phyloP scores from a whole-genome alignment of 257 asterid species.

The Dorcoceras hygrometricum region DNA sequence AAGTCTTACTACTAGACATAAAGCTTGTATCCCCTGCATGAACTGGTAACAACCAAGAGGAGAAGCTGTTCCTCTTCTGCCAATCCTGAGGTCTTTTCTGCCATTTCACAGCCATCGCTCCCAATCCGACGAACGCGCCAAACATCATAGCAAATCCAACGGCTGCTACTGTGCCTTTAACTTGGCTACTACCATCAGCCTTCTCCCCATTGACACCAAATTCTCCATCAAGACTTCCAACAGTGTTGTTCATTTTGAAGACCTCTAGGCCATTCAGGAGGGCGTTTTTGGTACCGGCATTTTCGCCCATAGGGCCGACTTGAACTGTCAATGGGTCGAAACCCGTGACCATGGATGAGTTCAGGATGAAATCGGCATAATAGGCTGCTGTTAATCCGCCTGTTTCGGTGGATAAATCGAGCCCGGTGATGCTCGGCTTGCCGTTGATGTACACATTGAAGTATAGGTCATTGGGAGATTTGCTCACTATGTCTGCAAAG shows the following conservation, averaged over 20 bases:
- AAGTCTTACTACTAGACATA: constrained; percentile 39
- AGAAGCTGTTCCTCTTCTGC: constrained; percentile 75
- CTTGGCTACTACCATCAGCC: constrained; percentile 22
- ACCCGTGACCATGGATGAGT: constrained; percentile 51
- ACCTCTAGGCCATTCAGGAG: constrained; percentile 67
- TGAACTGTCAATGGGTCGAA: constrained; percentile 45
- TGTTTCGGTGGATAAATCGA: constrained; percentile 46
- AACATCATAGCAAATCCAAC: constrained; percentile 98
- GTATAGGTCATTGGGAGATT: constrained; percentile 66
- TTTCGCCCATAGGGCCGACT: constrained; percentile 54
- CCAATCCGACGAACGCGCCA: constrained; percentile 80
- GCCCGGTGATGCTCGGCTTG: constrained; percentile 46
- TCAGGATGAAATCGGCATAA: constrained; percentile 52
- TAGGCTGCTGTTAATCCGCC: constrained; percentile 50
- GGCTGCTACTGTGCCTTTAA: constrained; percentile 64
- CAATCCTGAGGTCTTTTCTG: constrained; percentile 87
- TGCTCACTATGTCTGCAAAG: constrained; percentile 85
- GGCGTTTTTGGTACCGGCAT: constrained; percentile 50
- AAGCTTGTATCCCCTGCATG: constrained; percentile 55
- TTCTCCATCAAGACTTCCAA: constrained; percentile 64
- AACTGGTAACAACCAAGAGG: constrained; percentile 85
- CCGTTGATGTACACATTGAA: constrained; percentile 82
- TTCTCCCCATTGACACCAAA: constrained; percentile 44
- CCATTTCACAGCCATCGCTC: constrained; percentile 95
- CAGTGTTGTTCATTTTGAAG: constrained; percentile 62